phyloP scores from a whole-genome alignment of 495 filamentous ascomycete genomes.

The Hypoxylon cercidicola region DNA sequence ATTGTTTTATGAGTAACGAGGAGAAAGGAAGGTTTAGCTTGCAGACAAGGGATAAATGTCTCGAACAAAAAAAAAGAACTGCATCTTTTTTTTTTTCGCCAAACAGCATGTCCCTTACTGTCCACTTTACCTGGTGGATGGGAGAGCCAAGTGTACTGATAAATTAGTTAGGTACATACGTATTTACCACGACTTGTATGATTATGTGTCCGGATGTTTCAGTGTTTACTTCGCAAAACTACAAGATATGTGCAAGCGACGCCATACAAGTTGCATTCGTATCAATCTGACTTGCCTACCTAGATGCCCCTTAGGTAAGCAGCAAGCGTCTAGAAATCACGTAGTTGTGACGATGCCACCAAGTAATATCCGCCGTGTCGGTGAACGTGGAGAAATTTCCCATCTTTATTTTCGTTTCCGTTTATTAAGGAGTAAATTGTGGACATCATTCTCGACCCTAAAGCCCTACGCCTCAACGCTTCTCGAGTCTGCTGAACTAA shows the following conservation, averaged over 20 bases:
- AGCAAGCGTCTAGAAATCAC: conserved; percentile 5
- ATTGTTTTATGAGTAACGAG: conserved; percentile 18
- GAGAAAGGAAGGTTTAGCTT: not conserved
- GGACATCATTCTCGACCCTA: conserved; percentile 17
- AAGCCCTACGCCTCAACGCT: conserved; percentile 7
- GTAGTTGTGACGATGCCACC: not conserved
- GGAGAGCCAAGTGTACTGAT: too few species aligned
- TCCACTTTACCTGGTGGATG: not conserved
- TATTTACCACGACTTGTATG: too few species aligned
- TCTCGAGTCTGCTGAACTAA: not conserved
- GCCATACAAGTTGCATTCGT: too few species aligned
- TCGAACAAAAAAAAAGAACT: not conserved
- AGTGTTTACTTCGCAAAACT: too few species aligned
- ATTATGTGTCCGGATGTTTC: too few species aligned
- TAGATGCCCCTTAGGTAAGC: not conserved
- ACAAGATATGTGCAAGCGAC: too few species aligned
- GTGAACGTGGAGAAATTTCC: not conserved
- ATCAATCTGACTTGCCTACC: not conserved
- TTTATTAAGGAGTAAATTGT: conserved; percentile 5
- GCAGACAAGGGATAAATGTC: not conserved
- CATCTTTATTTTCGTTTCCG: conserved; percentile 3
- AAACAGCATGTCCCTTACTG: not conserved
- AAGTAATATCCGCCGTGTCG: not conserved
- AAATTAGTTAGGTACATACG: too few species aligned
- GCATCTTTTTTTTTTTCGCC: not conserved